phyloP scores from a whole-genome alignment of 805 yeast species.

The Yamadazyma scolyti region DNA sequence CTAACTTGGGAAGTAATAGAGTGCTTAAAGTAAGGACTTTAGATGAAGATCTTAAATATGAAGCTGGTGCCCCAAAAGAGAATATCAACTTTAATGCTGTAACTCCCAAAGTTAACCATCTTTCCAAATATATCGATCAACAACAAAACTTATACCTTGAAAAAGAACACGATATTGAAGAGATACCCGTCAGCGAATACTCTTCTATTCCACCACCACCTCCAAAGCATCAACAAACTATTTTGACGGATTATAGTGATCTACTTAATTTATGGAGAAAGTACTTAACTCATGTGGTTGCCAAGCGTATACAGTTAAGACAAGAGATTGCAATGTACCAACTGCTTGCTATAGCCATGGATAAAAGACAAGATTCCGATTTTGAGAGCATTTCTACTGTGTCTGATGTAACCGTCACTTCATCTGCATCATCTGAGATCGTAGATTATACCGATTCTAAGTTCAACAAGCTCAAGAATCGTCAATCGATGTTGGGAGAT shows the following conservation, averaged over 20 bases:
- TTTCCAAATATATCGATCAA: conserved; percentile 23
- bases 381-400: conserved; percentile 3
- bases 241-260: conserved; percentile 9
- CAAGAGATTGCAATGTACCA: conserved; percentile 39
- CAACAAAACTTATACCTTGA: conserved; percentile 17
- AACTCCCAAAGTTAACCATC: conserved; percentile 14
- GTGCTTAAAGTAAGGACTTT: conserved; percentile 15
- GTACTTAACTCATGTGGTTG: conserved; percentile 32
- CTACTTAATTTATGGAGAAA: conserved; percentile 25
- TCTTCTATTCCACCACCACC: conserved; percentile 20
- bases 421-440: conserved; percentile 12
- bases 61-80: conserved; percentile 24
- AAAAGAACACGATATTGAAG: conserved; percentile 11
- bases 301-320: conserved; percentile 34
- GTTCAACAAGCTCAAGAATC: conserved; percentile 24
- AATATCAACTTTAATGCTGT: conserved; percentile 12
- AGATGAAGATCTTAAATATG: conserved; percentile 18
- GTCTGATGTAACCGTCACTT: conserved; percentile 6
- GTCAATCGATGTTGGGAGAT: conserved; percentile 41
- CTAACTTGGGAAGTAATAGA: conserved; percentile 18
- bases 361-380: background rate
- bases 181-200: conserved; percentile 10
- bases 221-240: conserved; percentile 20
- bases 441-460: too few relatives aligned
- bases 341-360: background rate